A percentile compares a stretch with the other conserved stretches of the same genome.
These are phyloP conservation scores for Mimosa pudica DNA, from an alignment of 306 rosid genomes.

Conservation along the genomic window DNA sequence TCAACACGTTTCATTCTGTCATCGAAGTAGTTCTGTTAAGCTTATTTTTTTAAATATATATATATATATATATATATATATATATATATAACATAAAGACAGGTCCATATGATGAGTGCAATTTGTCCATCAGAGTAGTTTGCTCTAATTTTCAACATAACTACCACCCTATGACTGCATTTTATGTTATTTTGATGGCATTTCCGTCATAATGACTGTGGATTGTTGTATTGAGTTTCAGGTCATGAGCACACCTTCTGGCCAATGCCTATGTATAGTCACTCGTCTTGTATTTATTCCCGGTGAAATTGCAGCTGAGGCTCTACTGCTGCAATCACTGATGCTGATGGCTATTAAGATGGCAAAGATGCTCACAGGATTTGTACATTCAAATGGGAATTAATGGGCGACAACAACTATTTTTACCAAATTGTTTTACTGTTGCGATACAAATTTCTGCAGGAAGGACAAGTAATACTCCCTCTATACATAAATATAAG, in stretches of 20 bases:
- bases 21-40: not conserved
- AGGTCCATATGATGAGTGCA: too few relatives aligned
- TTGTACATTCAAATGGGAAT: not conserved
- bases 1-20: not conserved
- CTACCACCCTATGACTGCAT: not conserved
- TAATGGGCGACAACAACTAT: not conserved
- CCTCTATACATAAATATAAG: too few relatives aligned
- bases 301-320: slow-evolving; percentile 13
- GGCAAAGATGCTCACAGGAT: slow-evolving; percentile 1
- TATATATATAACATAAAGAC: too few relatives aligned
- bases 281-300: not conserved
- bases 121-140: not conserved
- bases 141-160: not conserved
- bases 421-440: slow-evolving; percentile 17
- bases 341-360: not conserved
- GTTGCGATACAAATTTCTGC: slow-evolving; percentile 24
- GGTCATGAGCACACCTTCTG: slow-evolving; percentile 26
- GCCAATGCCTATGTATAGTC: slow-evolving; percentile 12
- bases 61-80: too few relatives aligned
- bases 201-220: not conserved
- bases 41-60: too few relatives aligned
- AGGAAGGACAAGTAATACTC: not conserved
- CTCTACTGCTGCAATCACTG: not conserved
- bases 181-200: not conserved
- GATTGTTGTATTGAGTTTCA: slow-evolving; percentile 27